Conservation (phyloP, 768 basidiomycete genomes). For the Tylopilus plumbeoviolaceoides region DNA sequence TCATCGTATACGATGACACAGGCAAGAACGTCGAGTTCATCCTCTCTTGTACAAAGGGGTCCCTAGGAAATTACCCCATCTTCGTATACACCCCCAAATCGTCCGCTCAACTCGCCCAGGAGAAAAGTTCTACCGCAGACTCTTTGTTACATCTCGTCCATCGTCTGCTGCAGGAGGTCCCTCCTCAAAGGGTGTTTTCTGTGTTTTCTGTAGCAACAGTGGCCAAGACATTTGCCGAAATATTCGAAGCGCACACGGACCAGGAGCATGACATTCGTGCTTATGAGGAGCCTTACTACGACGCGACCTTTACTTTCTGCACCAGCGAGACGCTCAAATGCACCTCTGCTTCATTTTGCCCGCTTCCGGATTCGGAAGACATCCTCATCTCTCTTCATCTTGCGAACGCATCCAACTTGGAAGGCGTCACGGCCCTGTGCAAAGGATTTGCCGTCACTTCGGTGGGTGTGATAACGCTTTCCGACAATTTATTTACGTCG, state of each 20-base stretch:
- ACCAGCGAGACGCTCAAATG: slow-evolving; percentile 39
- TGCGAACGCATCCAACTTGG: slow-evolving; percentile 31
- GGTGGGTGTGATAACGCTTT: slow-evolving; percentile 35
- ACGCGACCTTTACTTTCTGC: slow-evolving; percentile 54
- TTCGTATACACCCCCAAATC: slow-evolving; percentile 55
- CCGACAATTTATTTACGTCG: not conserved
- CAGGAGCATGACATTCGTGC: slow-evolving; percentile 19
- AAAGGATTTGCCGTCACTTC: slow-evolving; percentile 54
- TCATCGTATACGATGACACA: slow-evolving; percentile 22
- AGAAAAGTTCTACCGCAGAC: slow-evolving; percentile 24
- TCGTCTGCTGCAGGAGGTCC: slow-evolving; percentile 35
- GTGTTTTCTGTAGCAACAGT: slow-evolving; percentile 56
- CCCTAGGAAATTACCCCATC: slow-evolving; percentile 58
- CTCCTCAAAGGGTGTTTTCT: slow-evolving; percentile 51
- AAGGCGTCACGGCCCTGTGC: slow-evolving; percentile 44
- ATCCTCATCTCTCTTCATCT: slow-evolving; percentile 28
- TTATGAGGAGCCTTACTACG: slow-evolving; percentile 50
- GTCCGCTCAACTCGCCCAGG: slow-evolving; percentile 31
- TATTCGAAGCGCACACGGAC: slow-evolving; percentile 40
- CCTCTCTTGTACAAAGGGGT: slow-evolving; percentile 54
- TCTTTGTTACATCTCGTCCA: slow-evolving; percentile 42
- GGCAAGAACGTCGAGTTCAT: slow-evolving; percentile 35
- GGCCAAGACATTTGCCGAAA: slow-evolving; percentile 39
- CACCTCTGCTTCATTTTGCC: not conserved
- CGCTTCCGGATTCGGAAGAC: slow-evolving; percentile 9